Evolutionary conservation across 441 rosid species (phyloP), one percentile per base, ranked within the genome.

Genomic region (Adansonia madagascariensis): DNA sequence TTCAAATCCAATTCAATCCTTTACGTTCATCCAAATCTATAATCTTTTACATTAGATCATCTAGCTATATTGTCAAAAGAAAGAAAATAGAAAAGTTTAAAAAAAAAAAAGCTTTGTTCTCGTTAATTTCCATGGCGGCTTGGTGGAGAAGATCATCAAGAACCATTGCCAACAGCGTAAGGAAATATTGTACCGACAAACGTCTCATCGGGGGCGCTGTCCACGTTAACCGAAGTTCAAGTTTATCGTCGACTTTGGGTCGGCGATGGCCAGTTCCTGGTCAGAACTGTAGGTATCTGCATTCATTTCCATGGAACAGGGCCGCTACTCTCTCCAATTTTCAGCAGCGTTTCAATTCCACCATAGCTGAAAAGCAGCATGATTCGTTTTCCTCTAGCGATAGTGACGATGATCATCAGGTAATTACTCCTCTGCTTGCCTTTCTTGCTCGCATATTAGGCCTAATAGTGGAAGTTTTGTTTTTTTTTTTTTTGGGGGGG

Each of bases 61-160:
- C 73, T 11, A 67, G 27, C 56, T 12, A 0, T 41, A 41, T 15
- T 24, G 35, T 31, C 10, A 50, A 14, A 24, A 24, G 5, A 14
- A 14, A 24, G 4, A 24, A 47, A 47, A 5, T 0, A 31, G 1
- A 12, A 6, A 63, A 15, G 3, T 24, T 0, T 0, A 0, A 11
- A 49, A 10, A 11, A 1, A 1, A 11, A 11, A 70, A 24, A 15
- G 11, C 46, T 3, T 52, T 72, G 18, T 11, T 50, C 44, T 65
- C 3, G 71, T 59, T 27, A 27, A 61, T 61, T 53, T 27, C n/a
- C 76, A 89, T 89, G 94, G 81, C 87, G 44, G 64, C 84, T 14
- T 86, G 85, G 90, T 27, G 85, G 6, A 18, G 79, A 56, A 89
- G 85, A 84, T 82, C 77, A 14, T 60, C 95, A n/a, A 81, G 84